phyloP scores from a whole-genome alignment of 83 land plant species.

The Thuja plicata region DNA sequence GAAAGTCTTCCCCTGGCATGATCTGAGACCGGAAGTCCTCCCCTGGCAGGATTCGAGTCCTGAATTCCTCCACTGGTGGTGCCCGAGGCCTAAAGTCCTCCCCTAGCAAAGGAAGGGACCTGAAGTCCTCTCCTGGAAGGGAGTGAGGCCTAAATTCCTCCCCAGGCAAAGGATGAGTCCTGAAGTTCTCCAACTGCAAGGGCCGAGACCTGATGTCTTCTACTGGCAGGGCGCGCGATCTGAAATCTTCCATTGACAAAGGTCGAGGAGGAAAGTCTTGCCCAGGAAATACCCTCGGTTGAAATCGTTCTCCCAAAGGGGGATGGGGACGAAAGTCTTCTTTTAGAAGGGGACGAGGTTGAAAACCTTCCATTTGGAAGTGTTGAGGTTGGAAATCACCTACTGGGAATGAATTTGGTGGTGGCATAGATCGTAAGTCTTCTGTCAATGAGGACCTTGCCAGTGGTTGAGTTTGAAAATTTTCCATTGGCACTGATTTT shows the following conservation, averaged over 20 bases:
- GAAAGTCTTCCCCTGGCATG: background rate
- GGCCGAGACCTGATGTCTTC: background rate
- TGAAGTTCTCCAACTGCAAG: background rate
- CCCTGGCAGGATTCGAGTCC: background rate
- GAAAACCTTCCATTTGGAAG: background rate
- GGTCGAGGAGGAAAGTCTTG: constrained; percentile 13
- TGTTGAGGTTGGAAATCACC: background rate
- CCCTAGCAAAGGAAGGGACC: background rate
- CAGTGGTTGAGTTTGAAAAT: constrained; percentile 11
- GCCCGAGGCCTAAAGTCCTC: background rate
- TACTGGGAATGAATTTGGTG: background rate
- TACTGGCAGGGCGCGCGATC: too few relatives aligned
- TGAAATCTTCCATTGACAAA: constrained; percentile 8
- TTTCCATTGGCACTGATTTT: background rate
- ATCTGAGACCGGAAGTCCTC: background rate
- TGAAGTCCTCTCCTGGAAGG: background rate
- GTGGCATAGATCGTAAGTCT: constrained; percentile 5
- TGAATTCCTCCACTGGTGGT: background rate
- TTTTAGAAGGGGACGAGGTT: background rate
- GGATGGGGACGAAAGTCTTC: constrained; percentile 16
- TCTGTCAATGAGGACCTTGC: constrained; percentile 15
- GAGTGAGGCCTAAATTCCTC: background rate
- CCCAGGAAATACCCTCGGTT: constrained; percentile 9
- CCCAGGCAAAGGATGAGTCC: background rate
- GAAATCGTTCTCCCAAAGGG: constrained; percentile 5